Percentiles rank a stretch among this genome's conserved stretches.
phyloP scores from a whole-genome alignment of 1,284 basidiomycete genomes.

The Leucoagaricus sp. region DNA sequence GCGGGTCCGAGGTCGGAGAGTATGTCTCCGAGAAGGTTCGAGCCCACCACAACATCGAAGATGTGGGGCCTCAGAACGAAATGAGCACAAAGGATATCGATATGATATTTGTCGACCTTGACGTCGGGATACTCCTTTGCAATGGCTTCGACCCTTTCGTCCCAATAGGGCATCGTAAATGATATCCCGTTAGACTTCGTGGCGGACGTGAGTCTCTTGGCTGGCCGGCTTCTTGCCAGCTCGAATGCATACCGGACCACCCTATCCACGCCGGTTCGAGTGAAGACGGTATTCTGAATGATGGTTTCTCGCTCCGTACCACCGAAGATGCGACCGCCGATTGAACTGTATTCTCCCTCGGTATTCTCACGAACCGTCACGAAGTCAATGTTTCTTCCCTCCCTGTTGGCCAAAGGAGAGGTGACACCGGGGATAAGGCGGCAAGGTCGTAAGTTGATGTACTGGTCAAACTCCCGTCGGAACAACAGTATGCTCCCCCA shows the following conservation, averaged over 20 bases:
- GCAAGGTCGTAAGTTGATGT: constrained; percentile 55
- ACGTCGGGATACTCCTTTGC: constrained; percentile 54
- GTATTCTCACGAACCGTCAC: constrained; percentile 56
- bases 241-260: constrained; percentile 58
- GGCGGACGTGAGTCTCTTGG: constrained; percentile 53
- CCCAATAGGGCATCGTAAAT: constrained; percentile 50
- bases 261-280: constrained; percentile 49
- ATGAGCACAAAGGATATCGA: constrained; percentile 47
- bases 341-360: constrained; percentile 57
- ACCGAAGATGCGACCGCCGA: constrained; percentile 49
- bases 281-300: constrained; percentile 42
- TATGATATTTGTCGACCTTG: constrained; percentile 52
- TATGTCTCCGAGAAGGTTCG: constrained; percentile 58
- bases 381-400: constrained; percentile 45
- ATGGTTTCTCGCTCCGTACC: constrained; percentile 35
- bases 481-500: constrained; percentile 55
- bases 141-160: constrained; percentile 47
- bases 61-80: constrained; percentile 51
- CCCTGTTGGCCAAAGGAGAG: constrained; percentile 45
- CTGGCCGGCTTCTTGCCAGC: constrained; percentile 45
- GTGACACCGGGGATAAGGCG: constrained; percentile 51
- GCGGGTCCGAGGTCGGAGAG: constrained; percentile 57
- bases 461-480: constrained; percentile 55
- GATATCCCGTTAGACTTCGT: constrained; percentile 53
- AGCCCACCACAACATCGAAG: constrained; percentile 55